phyloP scores from a whole-genome alignment of 1,139 yeast genomes.

The Ogataea hybrid region DNA sequence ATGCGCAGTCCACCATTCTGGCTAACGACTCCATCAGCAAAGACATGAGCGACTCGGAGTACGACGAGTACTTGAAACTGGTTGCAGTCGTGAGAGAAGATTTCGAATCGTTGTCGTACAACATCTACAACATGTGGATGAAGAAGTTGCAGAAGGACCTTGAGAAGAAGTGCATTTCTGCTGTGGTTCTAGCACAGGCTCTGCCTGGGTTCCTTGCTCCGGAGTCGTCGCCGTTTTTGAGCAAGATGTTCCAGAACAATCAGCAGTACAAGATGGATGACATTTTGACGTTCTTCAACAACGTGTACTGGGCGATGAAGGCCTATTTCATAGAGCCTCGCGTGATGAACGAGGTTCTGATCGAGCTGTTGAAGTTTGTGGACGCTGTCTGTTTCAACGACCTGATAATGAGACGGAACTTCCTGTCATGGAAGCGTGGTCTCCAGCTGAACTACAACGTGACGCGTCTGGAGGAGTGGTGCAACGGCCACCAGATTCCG shows the following conservation, averaged over 20 bases:
- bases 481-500: conserved; percentile 88
- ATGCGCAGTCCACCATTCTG: conserved; percentile 87
- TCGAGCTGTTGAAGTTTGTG: conserved; percentile 80
- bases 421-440: conserved; percentile 97
- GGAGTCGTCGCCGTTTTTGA: conserved; percentile 79
- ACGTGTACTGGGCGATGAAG: conserved; percentile 92
- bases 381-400: conserved; percentile 97
- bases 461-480: conserved; percentile 97
- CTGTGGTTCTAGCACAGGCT: conserved; percentile 91
- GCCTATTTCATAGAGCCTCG: conserved; percentile 84
- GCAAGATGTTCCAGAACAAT: conserved; percentile 63
- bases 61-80: conserved; percentile 82
- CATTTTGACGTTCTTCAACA: conserved; percentile 82
- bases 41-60: conserved; percentile 89
- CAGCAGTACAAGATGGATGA: conserved; percentile 93
- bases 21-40: conserved; percentile 76
- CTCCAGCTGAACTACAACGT: conserved; percentile 94
- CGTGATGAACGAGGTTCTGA: conserved; percentile 81
- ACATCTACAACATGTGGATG: conserved; percentile 97
- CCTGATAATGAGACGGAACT: conserved; percentile 90
- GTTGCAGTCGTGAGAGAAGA: conserved; percentile 94
- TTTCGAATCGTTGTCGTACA: conserved; percentile 88
- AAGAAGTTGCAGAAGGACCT: conserved; percentile 89
- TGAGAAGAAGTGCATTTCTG: conserved; percentile 90
- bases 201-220: conserved; percentile 95